phyloP scores from a whole-genome alignment of 208 protist species.

The Willaertia magna region DNA sequence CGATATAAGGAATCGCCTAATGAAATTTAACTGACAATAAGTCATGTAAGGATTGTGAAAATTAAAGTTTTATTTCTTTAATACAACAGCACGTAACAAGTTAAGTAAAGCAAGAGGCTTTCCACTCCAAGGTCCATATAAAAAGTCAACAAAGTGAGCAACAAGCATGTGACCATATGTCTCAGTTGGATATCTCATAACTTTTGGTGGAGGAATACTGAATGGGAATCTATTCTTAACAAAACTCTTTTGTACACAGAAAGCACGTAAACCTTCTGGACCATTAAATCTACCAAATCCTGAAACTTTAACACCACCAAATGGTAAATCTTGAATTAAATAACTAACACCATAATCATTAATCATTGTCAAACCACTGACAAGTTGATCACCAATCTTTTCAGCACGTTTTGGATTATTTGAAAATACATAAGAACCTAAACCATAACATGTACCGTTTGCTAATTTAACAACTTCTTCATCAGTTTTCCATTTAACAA shows the following conservation, averaged over 20 bases:
- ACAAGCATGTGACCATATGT: not conserved
- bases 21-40: too few species aligned
- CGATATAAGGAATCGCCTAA: too few species aligned
- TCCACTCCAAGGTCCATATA: conserved; percentile 1
- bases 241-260: conserved; percentile 51
- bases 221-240: conserved; percentile 27
- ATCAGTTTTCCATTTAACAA: conserved; percentile 68
- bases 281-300: conserved; percentile 86
- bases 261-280: conserved; percentile 74
- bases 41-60: too few species aligned
- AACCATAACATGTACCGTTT: conserved; percentile 67
- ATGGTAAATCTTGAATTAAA: conserved; percentile 82
- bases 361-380: not conserved
- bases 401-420: conserved; percentile 53
- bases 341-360: conserved; percentile 65
- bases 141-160: not conserved
- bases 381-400: conserved; percentile 41
- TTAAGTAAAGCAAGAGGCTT: too few species aligned
- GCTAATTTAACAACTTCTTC: conserved; percentile 63
- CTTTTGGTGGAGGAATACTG: not conserved
- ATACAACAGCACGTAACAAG: too few species aligned
- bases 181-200: conserved; percentile 1
- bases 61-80: too few species aligned
- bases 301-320: conserved; percentile 83
- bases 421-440: conserved; percentile 73